Evolutionary conservation across 2,329 filamentous ascomycete species (phyloP).

Genomic region (Nemania sp.): DNA sequence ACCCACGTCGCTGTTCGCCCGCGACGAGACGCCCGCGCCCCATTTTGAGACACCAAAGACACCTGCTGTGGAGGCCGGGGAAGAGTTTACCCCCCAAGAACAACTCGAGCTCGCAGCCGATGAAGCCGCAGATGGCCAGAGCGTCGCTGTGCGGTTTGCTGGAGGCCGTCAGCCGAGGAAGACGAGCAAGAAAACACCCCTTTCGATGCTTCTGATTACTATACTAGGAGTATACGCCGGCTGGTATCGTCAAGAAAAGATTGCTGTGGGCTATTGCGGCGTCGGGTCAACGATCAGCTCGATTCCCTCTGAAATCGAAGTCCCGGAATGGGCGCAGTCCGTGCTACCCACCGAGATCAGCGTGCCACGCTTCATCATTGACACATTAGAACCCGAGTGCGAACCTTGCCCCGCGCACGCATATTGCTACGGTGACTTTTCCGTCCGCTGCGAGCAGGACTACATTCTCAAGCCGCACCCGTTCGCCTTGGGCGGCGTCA

Average conservation of each 20-base stretch:
- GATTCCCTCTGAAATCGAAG: constrained; percentile 51
- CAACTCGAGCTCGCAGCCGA: constrained; percentile 79
- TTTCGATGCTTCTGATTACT: constrained; percentile 72
- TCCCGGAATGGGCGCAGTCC: constrained; percentile 48
- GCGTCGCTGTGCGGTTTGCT: constrained; percentile 48
- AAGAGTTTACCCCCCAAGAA: constrained; percentile 94
- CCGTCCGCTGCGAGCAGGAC: constrained; percentile 80
- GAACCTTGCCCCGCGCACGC: constrained; percentile 91
- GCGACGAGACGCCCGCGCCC: constrained; percentile 42
- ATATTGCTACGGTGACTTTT: constrained; percentile 79
- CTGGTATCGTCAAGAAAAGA: constrained; percentile 93
- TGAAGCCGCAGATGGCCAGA: constrained; percentile 59
- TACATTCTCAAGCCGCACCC: constrained; percentile 87
- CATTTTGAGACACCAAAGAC: constrained; percentile 42
- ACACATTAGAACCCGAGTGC: constrained; percentile 77
- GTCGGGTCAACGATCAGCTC: constrained; percentile 68
- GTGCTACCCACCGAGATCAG: constrained; percentile 57
- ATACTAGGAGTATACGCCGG: constrained; percentile 73
- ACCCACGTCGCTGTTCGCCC: constrained; percentile 49
- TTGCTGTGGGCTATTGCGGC: constrained; percentile 94
- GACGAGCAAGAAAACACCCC: constrained; percentile 63
- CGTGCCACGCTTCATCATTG: constrained; percentile 73
- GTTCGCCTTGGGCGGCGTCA: constrained; percentile 75
- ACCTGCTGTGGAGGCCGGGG: constrained; percentile 67
- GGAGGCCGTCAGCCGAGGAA: constrained; percentile 42